A percentile compares a stretch with the other conserved stretches of the same genome.
phyloP scores from a whole-genome alignment of 352 stramenopile species.

The Phytophthora pseudosyringae region DNA sequence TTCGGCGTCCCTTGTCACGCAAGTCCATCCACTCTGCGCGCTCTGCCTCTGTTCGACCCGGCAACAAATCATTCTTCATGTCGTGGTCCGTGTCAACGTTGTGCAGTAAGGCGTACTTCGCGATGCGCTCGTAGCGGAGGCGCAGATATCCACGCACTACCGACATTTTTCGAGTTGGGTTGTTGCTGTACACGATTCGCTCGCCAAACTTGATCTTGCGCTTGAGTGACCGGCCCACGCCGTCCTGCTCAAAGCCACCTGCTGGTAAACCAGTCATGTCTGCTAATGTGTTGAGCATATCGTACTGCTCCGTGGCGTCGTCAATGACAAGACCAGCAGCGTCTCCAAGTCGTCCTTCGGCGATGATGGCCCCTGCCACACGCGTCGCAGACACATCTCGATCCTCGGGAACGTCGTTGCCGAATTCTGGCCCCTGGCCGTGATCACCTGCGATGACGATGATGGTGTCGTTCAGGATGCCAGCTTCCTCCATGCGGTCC shows the following conservation, averaged over 20 bases:
- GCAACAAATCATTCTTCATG: constrained; percentile 43
- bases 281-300: constrained; percentile 50
- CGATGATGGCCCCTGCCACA: constrained; percentile 42
- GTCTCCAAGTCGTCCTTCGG: constrained; percentile 41
- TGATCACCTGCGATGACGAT: constrained; percentile 61
- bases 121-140: constrained; percentile 50
- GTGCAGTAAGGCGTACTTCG: constrained; percentile 43
- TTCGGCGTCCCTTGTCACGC: constrained; percentile 35
- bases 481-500: constrained; percentile 47
- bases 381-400: constrained; percentile 38
- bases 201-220: constrained; percentile 40
- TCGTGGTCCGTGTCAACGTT: constrained; percentile 51
- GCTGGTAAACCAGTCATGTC: constrained; percentile 47
- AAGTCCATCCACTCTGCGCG: constrained; percentile 3
- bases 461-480: constrained; percentile 60
- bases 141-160: constrained; percentile 44
- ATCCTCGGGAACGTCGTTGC: constrained; percentile 33
- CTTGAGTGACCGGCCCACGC: constrained; percentile 52
- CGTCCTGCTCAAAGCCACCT: constrained; percentile 42
- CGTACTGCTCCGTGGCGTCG: constrained; percentile 44
- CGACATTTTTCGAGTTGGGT: constrained; percentile 51
- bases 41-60: constrained; percentile 16
- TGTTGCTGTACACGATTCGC: constrained; percentile 62
- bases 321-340: constrained; percentile 35
- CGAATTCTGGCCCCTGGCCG: constrained; percentile 51